Evolutionary conservation across 441 rosid genomes (phyloP), one percentile per base, ranked within the genome.

Genomic region (Isatis lusitanica): DNA sequence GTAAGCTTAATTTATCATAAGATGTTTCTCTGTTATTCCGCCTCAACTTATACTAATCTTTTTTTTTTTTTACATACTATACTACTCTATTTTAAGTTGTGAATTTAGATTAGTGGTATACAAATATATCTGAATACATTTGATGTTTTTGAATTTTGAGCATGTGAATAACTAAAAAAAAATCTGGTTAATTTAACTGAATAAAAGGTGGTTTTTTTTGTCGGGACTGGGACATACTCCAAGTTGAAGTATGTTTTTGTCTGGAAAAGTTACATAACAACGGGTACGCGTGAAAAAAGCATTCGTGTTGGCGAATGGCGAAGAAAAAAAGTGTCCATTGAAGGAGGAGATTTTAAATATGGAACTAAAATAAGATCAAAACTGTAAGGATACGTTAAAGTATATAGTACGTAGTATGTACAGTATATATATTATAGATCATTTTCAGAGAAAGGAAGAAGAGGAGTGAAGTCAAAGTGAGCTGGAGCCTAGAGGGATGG

Each of bases 381-480:
- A 30, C 6, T 30, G 6, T 30, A 5, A 30, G 33, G 33, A 30
- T 4, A 30, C 0, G 33, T 30, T 30, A 30, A 5, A 30, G 0
- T 30, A 30, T 30, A 30, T 6, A 4, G 6, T 30, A 30, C 5
- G 28, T 26, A 26, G 28, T 26, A 26, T 26, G 28, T 26, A 26
- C 33, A 30, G 6, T 30, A 30, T 4, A 28, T 28, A 4, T 4
- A 30, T 30, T 30, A 30, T 33, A 33, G 1, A 33, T 6, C 36
- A 6, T 6, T 33, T 33, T 9, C 40, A 30, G 33, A 38, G 40
- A 3, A 63, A 28, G 3, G 15, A 7, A 36, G 35, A 42, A 16
- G 33, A 28, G 16, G n/a, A 56, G 61, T 56, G 43, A 68, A 7
- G 33, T 55, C 63, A 67, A 52, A 68, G 73, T 31, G 55, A 68